phyloP scores from a whole-genome alignment of 331 rosid genomes.

The Rosa hybrid region DNA sequence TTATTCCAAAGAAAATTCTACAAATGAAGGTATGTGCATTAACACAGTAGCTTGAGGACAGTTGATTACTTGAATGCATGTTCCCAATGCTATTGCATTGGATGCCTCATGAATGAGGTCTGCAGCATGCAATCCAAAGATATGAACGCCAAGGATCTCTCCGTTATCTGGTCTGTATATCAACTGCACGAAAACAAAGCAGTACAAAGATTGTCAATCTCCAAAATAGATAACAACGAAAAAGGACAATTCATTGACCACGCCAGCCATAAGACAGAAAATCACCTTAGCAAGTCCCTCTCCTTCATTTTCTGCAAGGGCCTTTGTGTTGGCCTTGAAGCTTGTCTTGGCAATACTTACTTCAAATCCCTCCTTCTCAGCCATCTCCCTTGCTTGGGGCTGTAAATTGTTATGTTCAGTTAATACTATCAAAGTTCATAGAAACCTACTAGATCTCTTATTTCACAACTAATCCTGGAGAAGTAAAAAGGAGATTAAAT shows the following conservation, averaged over 20 bases:
- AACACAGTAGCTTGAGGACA: background rate
- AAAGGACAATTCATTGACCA: slow-evolving; percentile 14
- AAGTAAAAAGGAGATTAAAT: background rate
- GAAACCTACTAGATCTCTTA: slow-evolving; percentile 13
- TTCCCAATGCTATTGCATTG: slow-evolving; percentile 89
- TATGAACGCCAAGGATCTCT: slow-evolving; percentile 96
- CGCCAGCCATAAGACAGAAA: slow-evolving; percentile 1
- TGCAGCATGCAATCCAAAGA: slow-evolving; percentile 97
- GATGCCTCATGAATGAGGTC: slow-evolving; percentile 99
- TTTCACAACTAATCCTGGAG: slow-evolving; percentile 4
- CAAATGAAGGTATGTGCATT: background rate
- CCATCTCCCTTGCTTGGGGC: slow-evolving; percentile 99
- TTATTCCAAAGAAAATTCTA: background rate
- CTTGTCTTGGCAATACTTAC: slow-evolving; percentile 91
- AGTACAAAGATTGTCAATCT: background rate
- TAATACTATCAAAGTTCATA: slow-evolving; percentile 11
- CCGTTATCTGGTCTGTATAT: slow-evolving; percentile 97
- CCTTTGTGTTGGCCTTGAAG: slow-evolving; percentile 99
- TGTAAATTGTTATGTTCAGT: slow-evolving; percentile 38
- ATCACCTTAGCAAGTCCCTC: slow-evolving; percentile 97
- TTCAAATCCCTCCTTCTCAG: slow-evolving; percentile 85
- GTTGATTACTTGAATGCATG: slow-evolving; percentile 74
- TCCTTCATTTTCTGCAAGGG: slow-evolving; percentile 98
- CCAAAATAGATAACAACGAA: background rate
- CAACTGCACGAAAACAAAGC: slow-evolving; percentile 54